phyloP scores from a whole-genome alignment of 164 flowering plant species.

The Litsea cubeba region DNA sequence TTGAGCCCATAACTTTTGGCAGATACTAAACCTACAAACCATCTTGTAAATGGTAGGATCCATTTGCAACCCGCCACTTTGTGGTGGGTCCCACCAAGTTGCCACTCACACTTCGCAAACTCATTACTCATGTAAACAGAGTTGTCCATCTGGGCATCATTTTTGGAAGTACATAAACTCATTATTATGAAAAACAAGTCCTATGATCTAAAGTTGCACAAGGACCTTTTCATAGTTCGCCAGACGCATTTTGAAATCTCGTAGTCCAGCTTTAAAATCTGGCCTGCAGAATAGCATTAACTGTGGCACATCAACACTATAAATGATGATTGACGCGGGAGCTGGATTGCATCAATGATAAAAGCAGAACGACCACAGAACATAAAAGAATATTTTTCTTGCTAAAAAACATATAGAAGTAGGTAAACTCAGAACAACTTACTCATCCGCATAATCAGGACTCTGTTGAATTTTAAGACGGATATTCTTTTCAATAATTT shows the following conservation, averaged over 20 bases:
- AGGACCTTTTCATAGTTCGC: conserved; percentile 75
- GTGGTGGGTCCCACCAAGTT: no score
- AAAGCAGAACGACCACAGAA: neutral
- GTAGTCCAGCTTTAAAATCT: conserved; percentile 87
- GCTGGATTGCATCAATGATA: neutral
- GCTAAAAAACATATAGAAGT: no score
- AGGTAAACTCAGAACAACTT: conserved; percentile 18
- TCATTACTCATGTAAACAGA: no score
- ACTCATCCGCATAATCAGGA: conserved; percentile 98
- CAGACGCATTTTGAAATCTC: conserved; percentile 73
- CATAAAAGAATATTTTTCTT: conserved; percentile 3
- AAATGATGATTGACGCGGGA: no score
- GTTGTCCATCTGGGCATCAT: no score
- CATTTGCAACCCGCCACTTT: no score
- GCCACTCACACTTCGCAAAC: no score
- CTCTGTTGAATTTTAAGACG: conserved; percentile 98
- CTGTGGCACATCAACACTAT: conserved; percentile 4
- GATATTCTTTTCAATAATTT: conserved; percentile 88
- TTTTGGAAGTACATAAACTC: no score
- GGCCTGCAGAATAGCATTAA: conserved; percentile 46
- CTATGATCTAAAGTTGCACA: neutral
- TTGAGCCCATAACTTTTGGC: no score
- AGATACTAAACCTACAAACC: no score
- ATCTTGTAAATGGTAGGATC: no score
- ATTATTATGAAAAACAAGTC: no score